These are phyloP conservation scores for Wickerhamomyces sp. DNA, from an alignment of 1,139 yeast genomes.

Conservation along the genomic window DNA sequence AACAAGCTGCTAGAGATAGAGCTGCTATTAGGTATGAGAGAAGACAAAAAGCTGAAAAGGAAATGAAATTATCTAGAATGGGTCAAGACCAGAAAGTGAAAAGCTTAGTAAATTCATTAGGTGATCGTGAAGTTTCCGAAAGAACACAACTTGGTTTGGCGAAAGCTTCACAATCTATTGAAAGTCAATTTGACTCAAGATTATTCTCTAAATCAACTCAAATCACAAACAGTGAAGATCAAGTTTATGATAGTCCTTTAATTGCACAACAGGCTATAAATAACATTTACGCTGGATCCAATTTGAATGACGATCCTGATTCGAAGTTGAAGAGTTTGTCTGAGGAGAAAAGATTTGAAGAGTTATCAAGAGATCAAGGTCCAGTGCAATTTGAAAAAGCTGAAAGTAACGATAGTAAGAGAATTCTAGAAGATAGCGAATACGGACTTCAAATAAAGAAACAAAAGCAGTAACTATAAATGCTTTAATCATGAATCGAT, in stretches of 20 bases:
- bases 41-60: slow-evolving; percentile 40
- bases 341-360: slow-evolving; percentile 32
- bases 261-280: slow-evolving; percentile 49
- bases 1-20: slow-evolving; percentile 29
- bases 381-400: slow-evolving; percentile 52
- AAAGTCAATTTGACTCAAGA: slow-evolving; percentile 50
- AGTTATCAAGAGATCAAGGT: slow-evolving; percentile 31
- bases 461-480: slow-evolving; percentile 10
- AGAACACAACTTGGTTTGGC: slow-evolving; percentile 50
- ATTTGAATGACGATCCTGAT: slow-evolving; percentile 24
- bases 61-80: slow-evolving; percentile 38
- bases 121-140: slow-evolving; percentile 48
- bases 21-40: slow-evolving; percentile 39
- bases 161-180: slow-evolving; percentile 31
- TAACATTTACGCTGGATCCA: slow-evolving; percentile 33
- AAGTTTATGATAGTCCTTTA: slow-evolving; percentile 51
- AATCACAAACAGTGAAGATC: slow-evolving; percentile 38
- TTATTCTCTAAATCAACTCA: slow-evolving; percentile 43
- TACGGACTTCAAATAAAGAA: slow-evolving; percentile 22
- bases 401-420: slow-evolving; percentile 7
- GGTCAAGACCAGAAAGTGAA: slow-evolving; percentile 41
- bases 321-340: slow-evolving; percentile 27
- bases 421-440: slow-evolving; percentile 17
- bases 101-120: slow-evolving; percentile 36
- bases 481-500: too few relatives aligned